Evolutionary conservation across 495 filamentous ascomycete genomes (phyloP).

Genomic region (Xylaria curta): DNA sequence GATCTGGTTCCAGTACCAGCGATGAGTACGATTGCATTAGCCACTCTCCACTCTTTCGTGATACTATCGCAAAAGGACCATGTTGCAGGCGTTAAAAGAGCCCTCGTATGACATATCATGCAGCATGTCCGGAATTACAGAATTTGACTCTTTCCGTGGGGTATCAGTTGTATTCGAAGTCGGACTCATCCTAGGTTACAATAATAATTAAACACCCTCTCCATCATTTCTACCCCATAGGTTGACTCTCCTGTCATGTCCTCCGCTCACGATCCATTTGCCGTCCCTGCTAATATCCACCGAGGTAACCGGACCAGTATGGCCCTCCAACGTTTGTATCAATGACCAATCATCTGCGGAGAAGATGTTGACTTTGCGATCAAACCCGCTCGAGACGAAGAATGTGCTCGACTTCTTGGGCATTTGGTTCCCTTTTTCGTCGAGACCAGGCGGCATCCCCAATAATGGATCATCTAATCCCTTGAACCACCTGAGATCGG

Average conservation of each 20-base stretch:
- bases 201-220: constrained; percentile 47
- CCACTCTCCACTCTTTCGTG: not conserved
- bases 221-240: constrained; percentile 90
- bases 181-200: constrained; percentile 3
- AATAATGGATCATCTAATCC: constrained; percentile 69
- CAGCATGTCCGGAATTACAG: too few relatives aligned
- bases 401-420: constrained; percentile 82
- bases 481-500: constrained; percentile 93
- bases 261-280: constrained; percentile 90
- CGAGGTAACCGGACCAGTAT: constrained; percentile 88
- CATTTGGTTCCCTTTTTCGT: constrained; percentile 66
- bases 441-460: constrained; percentile 63
- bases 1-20: not conserved
- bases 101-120: too few relatives aligned
- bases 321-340: constrained; percentile 84
- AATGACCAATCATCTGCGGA: constrained; percentile 95
- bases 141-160: constrained; percentile 31
- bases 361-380: constrained; percentile 94
- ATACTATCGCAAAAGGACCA: not conserved
- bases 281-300: constrained; percentile 85
- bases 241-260: constrained; percentile 94
- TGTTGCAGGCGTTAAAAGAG: not conserved
- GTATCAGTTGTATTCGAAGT: constrained; percentile 32
- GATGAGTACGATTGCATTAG: not conserved
- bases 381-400: constrained; percentile 88